Conservation (phyloP, 371 early-diverging fungal species). For the Encephalitozoon cuniculi region DNA sequence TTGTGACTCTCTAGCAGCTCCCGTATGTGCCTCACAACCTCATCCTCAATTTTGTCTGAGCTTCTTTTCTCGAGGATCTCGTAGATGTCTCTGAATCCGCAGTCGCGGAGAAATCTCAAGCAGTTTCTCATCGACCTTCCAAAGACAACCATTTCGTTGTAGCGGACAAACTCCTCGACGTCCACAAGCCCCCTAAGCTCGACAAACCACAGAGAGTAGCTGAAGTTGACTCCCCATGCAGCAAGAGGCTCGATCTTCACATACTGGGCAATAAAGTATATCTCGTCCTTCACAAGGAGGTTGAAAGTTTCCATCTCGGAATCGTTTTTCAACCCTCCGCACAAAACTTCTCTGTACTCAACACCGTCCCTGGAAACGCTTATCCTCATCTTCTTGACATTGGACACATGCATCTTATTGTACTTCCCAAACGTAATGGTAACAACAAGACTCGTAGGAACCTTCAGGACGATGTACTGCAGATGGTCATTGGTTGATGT, state of each 20-base stretch:
- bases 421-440: conserved; percentile 85
- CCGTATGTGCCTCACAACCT: not conserved
- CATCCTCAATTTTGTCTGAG: conserved; percentile 2
- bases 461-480: conserved; percentile 69
- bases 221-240: conserved; percentile 80
- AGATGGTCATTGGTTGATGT: conserved; percentile 69
- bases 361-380: conserved; percentile 70
- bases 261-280: conserved; percentile 58
- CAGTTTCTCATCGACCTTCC: not conserved
- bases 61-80: conserved; percentile 59
- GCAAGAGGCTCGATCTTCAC: conserved; percentile 80
- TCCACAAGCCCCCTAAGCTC: conserved; percentile 66
- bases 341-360: conserved; percentile 66
- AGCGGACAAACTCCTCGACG: not conserved
- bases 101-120: not conserved
- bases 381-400: conserved; percentile 78
- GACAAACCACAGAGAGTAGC: conserved; percentile 83
- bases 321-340: conserved; percentile 76
- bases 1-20: conserved; percentile 68
- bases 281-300: conserved; percentile 58
- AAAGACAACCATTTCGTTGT: not conserved
- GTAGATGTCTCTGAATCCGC: conserved; percentile 63
- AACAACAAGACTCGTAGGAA: conserved; percentile 54
- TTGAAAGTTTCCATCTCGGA: conserved; percentile 75
- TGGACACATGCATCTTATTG: conserved; percentile 84